A percentile compares a stretch with the other conserved stretches of the same genome.
These are phyloP conservation scores for Gossypium gossypioides DNA, from an alignment of 441 rosid species.

Conservation along the genomic window DNA sequence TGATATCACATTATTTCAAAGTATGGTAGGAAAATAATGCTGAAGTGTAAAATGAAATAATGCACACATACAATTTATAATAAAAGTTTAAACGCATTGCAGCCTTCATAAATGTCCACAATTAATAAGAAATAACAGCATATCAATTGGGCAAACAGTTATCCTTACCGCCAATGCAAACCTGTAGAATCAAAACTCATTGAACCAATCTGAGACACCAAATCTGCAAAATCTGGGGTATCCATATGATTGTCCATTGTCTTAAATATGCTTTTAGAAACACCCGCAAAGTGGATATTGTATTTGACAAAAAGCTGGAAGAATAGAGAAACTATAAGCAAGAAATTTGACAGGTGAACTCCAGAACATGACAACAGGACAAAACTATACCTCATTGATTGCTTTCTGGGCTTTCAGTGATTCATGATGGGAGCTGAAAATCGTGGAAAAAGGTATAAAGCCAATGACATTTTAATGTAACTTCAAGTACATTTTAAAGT, in stretches of 20 bases:
- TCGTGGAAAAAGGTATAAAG: constrained; percentile 18
- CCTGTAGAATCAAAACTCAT: constrained; percentile 87
- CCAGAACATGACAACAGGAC: background rate
- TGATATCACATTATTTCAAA: constrained; percentile 9
- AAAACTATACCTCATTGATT: constrained; percentile 70
- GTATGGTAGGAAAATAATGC: constrained; percentile 9
- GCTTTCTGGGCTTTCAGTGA: constrained; percentile 91
- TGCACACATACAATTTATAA: background rate
- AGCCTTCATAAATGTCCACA: background rate
- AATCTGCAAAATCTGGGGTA: constrained; percentile 59
- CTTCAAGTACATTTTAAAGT: constrained; percentile 6
- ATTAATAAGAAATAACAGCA: constrained; percentile 7
- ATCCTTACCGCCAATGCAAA: constrained; percentile 89
- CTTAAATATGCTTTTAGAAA: constrained; percentile 73
- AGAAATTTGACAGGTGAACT: background rate
- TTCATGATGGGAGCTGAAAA: constrained; percentile 88
- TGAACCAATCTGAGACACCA: constrained; percentile 79
- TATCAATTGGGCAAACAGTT: constrained; percentile 14
- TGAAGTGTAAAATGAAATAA: constrained; percentile 1
- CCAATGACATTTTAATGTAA: background rate
- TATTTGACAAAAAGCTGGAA: constrained; percentile 96
- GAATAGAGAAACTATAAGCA: constrained; percentile 21
- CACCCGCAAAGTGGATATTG: constrained; percentile 90
- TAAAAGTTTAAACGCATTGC: constrained; percentile 6
- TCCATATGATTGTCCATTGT: constrained; percentile 50